Conservation (phyloP, 306 rosid genomes). For the Sechiopsis laciniata region DNA sequence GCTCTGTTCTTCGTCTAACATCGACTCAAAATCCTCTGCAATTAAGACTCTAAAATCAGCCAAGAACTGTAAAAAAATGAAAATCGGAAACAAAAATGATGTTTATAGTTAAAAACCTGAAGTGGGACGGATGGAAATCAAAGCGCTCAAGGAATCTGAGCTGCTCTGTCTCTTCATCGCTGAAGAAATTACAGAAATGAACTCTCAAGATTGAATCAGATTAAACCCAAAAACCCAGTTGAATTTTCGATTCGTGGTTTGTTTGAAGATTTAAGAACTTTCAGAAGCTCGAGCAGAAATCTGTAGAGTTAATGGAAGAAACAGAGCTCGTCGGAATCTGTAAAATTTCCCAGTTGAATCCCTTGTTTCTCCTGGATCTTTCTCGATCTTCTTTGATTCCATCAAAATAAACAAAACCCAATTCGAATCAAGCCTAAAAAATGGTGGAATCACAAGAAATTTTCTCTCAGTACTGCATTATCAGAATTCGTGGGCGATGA, state of each 20-base stretch:
- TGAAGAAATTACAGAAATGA: neutral
- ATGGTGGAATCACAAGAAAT: neutral
- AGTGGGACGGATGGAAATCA: conserved; percentile 41
- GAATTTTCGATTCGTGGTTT: neutral
- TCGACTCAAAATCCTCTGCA: conserved; percentile 53
- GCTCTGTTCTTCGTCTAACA: conserved; percentile 54
- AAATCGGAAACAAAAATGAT: neutral
- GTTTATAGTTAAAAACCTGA: conserved; percentile 39
- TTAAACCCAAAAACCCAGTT: neutral
- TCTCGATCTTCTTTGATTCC: conserved; percentile 6
- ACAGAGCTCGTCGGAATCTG: conserved; percentile 6
- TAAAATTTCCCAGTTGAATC: neutral
- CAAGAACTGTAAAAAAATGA: neutral
- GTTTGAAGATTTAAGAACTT: neutral
- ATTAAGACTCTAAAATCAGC: neutral
- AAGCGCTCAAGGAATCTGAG: conserved; percentile 39
- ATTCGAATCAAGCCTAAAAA: neutral
- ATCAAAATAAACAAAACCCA: conserved; percentile 14
- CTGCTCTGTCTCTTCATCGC: conserved; percentile 47
- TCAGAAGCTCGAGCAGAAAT: conserved; percentile 2
- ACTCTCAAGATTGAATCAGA: neutral
- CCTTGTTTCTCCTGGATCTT: conserved; percentile 20
- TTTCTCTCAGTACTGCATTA: conserved; percentile 14
- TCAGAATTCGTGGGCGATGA: neutral
- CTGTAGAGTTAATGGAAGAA: neutral